Conservation (phyloP, 257 asterid species). For the Eucommia ulmoides region DNA sequence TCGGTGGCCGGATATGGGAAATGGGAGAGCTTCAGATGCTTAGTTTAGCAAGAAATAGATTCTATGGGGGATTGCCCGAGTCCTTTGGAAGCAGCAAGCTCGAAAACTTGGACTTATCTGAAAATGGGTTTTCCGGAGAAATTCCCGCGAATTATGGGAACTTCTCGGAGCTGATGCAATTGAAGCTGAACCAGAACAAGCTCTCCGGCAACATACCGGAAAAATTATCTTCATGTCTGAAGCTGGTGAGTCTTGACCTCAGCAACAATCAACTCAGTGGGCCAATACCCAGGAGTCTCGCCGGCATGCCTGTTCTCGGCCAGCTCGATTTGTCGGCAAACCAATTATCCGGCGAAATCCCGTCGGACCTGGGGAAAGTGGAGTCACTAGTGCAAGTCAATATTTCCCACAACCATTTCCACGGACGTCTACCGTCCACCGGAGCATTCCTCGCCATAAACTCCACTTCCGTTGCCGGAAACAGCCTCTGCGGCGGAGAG, state of each 20-base stretch:
- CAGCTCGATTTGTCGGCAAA: conserved; percentile 63
- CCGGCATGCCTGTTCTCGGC: conserved; percentile 68
- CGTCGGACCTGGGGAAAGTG: conserved; percentile 38
- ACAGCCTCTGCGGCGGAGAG: conserved; percentile 46
- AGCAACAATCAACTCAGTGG: conserved; percentile 54
- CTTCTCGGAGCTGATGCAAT: conserved; percentile 38
- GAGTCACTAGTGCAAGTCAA: conserved; percentile 66
- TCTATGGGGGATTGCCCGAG: conserved; percentile 35
- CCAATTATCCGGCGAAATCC: conserved; percentile 46
- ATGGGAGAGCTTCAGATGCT: conserved; percentile 84
- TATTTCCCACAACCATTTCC: conserved; percentile 55
- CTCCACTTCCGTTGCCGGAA: conserved; percentile 42
- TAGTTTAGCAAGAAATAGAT: conserved; percentile 42
- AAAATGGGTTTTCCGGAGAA: conserved; percentile 37
- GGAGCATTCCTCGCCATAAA: conserved; percentile 67
- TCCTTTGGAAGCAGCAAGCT: conserved; percentile 48
- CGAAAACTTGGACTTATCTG: conserved; percentile 57
- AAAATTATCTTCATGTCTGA: conserved; percentile 41
- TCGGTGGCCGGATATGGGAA: conserved; percentile 39
- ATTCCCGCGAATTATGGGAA: conserved; percentile 37
- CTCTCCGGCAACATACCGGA: conserved; percentile 57
- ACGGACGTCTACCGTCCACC: conserved; percentile 52
- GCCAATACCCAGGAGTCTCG: conserved; percentile 39
- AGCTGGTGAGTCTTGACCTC: conserved; percentile 59
- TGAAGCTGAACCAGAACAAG: conserved; percentile 35